Evolutionary conservation across 2,329 filamentous ascomycete species (phyloP), one percentile per base, ranked within the genome.

Genomic region (Aaosphaeria arxii): DNA sequence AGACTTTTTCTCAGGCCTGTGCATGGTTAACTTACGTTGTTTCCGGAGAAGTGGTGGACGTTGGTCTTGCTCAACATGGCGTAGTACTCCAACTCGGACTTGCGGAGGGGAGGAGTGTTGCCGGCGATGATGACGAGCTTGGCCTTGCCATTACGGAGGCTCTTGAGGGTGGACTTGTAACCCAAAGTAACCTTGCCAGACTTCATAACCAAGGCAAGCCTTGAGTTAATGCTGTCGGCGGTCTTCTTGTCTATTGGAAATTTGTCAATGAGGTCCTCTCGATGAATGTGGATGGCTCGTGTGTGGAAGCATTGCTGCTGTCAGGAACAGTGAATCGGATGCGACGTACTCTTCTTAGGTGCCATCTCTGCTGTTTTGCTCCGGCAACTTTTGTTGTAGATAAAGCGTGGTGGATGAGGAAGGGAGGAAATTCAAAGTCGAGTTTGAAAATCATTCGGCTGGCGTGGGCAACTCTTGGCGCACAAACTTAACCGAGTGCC

Each of bases 91-190:
- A 96, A 85, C 83, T 97, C 92, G 70, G 85, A 89, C 87, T 97
- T 99, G 77, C 92, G 87, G 69, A 99, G 89, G 76, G 94, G 94
- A 72, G 92, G 91, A 64, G 91, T 96, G 84, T 99, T 97, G 79
- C 89, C 91, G 65, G 87, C 74, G 73, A 95, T 95, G 79, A 95
- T 91, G 75, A 97, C 40, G 63, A 96, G 86, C 88, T 97, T 97
- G 76, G 94, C 94, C 87, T 96, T 97, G 77, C 92, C 91, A 64
- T 86, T 88, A 71, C 92, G 89, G 66, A 97, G 88, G 64, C 58
- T 65, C 88, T 97, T 95, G 72, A 94, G 82, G 71, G 83, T 92
- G 57, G 85, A 88, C 79, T 92, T 91, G 84, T 92, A 92, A 69
- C 91, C 91, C 61, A 95, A 83, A 59, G 84, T 91, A 81, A 96